These are phyloP conservation scores for Arthroderma sp. DNA, from an alignment of 2,329 filamentous ascomycete species.

Conservation along the genomic window DNA sequence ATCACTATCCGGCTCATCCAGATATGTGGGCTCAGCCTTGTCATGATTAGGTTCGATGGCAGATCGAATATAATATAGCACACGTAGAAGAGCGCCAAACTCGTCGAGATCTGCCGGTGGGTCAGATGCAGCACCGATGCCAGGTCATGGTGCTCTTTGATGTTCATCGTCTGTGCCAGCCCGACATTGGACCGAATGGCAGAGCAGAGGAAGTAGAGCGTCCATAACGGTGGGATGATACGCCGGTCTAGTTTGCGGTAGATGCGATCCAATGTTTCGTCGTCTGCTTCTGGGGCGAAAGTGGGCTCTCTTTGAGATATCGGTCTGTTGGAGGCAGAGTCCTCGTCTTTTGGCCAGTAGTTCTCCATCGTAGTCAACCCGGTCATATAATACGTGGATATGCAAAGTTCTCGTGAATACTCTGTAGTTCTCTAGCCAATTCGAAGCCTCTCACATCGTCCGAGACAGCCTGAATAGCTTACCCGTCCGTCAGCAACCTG, in stretches of 20 bases:
- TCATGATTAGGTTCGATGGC: constrained; percentile 83
- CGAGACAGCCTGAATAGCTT: no score
- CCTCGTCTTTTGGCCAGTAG: background rate
- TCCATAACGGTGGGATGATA: constrained; percentile 66
- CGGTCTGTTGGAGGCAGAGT: background rate
- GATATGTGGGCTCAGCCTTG: constrained; percentile 64
- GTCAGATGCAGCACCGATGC: constrained; percentile 56
- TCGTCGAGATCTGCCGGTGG: constrained; percentile 67
- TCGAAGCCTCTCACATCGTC: background rate
- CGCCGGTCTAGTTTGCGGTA: constrained; percentile 46
- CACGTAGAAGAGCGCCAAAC: constrained; percentile 80
- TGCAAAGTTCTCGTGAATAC: background rate
- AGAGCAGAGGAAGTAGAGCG: constrained; percentile 82
- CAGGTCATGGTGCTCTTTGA: constrained; percentile 58
- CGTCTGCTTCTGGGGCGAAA: constrained; percentile 14
- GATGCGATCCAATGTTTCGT: constrained; percentile 28
- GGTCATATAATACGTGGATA: background rate
- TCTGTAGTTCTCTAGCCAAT: background rate
- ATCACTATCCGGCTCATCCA: constrained; percentile 92
- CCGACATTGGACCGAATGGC: constrained; percentile 86
- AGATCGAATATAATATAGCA: constrained; percentile 83
- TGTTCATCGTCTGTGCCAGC: constrained; percentile 90
- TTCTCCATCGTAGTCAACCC: background rate
- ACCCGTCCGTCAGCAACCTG: no score
- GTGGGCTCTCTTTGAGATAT: background rate